Evolutionary conservation across 2,329 filamentous ascomycete species (phyloP), one percentile per base, ranked within the genome.

Genomic region (Erysiphe neolycopersici): DNA sequence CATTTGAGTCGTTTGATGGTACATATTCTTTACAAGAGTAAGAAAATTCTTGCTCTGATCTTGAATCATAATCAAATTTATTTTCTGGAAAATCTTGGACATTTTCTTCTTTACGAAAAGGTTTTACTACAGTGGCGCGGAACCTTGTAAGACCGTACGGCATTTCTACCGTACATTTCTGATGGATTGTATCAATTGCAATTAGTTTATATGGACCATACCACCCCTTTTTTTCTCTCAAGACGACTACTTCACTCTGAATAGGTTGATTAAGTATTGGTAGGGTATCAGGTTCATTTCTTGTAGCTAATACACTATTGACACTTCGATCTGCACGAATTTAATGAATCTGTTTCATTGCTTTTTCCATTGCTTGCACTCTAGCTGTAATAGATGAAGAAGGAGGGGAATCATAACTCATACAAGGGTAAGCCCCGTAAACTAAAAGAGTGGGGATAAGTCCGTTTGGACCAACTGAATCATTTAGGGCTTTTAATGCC

Each of bases 191-290:
- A 33, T 42, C 30, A 12, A 44, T 39, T 6, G 43, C 35, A 2
- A 44, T 5, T n/a, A 44, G 16, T 14, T 40, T 39, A 26, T 39
- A 44, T 2, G 29, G 36, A 3, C 43, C n/a, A 9, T 30, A 39
- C 36, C 36, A 44, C 4, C 30, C n/a, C 31, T 38, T 33, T 32
- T 42, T 44, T 38, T 47, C 44, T 22, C 46, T 42, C 42, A 26
- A 47, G 13, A 45, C 41, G 3, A 45, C 8, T 8, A 46, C 41
- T 2, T 44, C 6, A 2, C 36, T 43, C 12, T 45, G 44, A 8
- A 46, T 30, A n/a, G 16, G n/a, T 32, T 45, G 38, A 29, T 46
- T 38, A 17, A 43, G 33, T 2, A 46, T 31, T 1, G 19, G 8
- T n/a, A 42, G 26, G 3, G 38, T 43, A 32, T 22, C 43, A n/a